Evolutionary conservation across 2,329 filamentous ascomycete genomes (phyloP).

Genomic region (Teratosphaeria destructans): DNA sequence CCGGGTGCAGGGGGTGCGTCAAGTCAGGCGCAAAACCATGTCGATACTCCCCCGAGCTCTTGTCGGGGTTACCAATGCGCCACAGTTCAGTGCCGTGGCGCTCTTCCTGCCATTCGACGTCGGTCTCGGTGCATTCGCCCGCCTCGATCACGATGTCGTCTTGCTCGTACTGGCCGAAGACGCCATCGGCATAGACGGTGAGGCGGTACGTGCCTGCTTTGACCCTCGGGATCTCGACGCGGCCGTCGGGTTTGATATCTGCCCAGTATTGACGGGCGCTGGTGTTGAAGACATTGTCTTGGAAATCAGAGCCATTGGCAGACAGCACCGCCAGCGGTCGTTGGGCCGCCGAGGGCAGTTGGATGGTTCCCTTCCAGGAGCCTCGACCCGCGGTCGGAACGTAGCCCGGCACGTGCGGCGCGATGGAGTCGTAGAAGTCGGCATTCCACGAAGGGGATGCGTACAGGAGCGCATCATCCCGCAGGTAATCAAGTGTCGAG

Average conservation of each 20-base stretch:
- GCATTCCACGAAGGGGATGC: constrained; percentile 45
- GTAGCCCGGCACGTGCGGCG: constrained; percentile 49
- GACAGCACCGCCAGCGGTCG: constrained; percentile 48
- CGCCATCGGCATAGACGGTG: constrained; percentile 51
- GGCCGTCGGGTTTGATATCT: constrained; percentile 30
- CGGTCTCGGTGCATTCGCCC: constrained; percentile 30
- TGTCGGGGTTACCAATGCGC: constrained; percentile 53
- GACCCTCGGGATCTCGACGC: constrained; percentile 40
- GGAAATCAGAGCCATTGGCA: constrained; percentile 42
- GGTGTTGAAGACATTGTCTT: constrained; percentile 47
- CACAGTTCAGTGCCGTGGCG: constrained; percentile 49
- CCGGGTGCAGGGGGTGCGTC: constrained; percentile 41
- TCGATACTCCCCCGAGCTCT: constrained; percentile 49
- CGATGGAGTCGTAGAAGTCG: constrained; percentile 54
- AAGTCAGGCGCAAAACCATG: constrained; percentile 45
- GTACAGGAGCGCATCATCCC: constrained; percentile 44
- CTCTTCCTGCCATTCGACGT: constrained; percentile 44
- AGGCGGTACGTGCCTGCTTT: constrained; percentile 51
- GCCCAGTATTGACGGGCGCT: constrained; percentile 55
- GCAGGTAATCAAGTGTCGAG: constrained; percentile 38
- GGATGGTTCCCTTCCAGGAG: constrained; percentile 40
- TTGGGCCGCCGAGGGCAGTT: constrained; percentile 42
- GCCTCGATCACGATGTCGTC: constrained; percentile 40
- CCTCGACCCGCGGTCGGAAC: constrained; percentile 43
- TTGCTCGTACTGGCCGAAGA: constrained; percentile 50